phyloP scores from a whole-genome alignment of 441 rosid species.

The Erodium chrysanthum region DNA sequence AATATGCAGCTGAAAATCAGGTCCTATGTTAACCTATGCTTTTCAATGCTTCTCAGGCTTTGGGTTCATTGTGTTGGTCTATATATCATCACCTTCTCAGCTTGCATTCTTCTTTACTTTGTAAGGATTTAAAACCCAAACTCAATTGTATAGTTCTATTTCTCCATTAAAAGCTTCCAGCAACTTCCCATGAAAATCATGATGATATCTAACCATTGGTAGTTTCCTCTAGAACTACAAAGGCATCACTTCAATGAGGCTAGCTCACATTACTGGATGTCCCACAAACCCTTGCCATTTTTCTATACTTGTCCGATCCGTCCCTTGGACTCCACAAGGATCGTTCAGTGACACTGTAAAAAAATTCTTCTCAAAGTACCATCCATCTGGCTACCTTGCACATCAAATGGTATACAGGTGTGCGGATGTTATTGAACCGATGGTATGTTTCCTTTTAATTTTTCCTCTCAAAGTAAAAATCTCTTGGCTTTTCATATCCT shows the following conservation, averaged over 20 bases:
- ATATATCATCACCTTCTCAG: constrained; percentile 59
- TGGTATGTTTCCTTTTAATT: constrained; percentile 41
- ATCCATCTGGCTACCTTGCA: constrained; percentile 62
- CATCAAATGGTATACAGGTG: constrained; percentile 70
- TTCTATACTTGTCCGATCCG: constrained; percentile 71
- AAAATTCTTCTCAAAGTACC: constrained; percentile 57
- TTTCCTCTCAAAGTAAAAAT: background rate
- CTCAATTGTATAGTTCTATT: background rate
- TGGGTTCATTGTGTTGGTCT: constrained; percentile 79
- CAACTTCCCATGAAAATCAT: constrained; percentile 11
- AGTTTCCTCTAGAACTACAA: constrained; percentile 57
- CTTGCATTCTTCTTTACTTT: constrained; percentile 76
- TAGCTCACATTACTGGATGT: constrained; percentile 46
- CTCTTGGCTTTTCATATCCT: background rate
- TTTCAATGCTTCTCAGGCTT: constrained; percentile 47
- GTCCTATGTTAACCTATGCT: constrained; percentile 11
- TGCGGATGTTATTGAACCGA: constrained; percentile 52
- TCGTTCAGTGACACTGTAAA: constrained; percentile 61
- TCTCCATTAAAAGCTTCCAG: background rate
- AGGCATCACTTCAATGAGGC: constrained; percentile 64
- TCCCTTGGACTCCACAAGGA: constrained; percentile 56
- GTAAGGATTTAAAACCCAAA: constrained; percentile 36
- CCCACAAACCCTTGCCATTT: constrained; percentile 66
- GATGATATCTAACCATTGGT: constrained; percentile 17
- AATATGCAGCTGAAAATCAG: constrained; percentile 8